Conservation (phyloP, 371 early-diverging fungal genomes). For the Apophysomyces variabilis region DNA sequence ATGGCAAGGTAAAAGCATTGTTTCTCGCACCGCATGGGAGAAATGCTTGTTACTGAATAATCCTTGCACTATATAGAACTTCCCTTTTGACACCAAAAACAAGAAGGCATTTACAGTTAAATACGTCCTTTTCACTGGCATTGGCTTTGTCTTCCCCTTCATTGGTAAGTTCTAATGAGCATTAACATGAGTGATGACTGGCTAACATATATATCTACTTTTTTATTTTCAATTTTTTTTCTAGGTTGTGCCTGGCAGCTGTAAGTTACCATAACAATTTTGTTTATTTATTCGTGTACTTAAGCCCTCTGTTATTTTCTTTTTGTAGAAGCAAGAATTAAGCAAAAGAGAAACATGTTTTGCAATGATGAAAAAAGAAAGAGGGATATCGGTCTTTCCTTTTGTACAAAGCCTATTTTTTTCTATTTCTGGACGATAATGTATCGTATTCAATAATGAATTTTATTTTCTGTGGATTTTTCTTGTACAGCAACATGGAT, state of each 20-base stretch:
- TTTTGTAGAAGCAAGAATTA: slow-evolving; percentile 3
- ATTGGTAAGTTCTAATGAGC: slow-evolving; percentile 30
- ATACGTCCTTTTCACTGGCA: slow-evolving; percentile 44
- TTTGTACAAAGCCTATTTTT: not conserved
- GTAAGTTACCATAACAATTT: slow-evolving; percentile 19
- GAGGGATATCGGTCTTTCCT: slow-evolving; percentile 1
- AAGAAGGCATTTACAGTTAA: slow-evolving; percentile 47
- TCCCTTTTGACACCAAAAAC: slow-evolving; percentile 59
- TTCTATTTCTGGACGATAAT: not conserved
- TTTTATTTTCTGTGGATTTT: not conserved
- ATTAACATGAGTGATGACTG: not conserved
- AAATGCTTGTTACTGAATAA: too few relatives aligned
- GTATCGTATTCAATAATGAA: not conserved
- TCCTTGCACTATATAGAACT: slow-evolving; percentile 31
- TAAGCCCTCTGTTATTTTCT: not conserved
- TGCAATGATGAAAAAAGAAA: not conserved
- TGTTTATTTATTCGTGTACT: not conserved
- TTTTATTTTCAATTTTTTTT: not conserved
- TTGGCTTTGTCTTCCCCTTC: slow-evolving; percentile 53
- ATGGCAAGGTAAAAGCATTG: slow-evolving; percentile 26
- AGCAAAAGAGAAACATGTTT: not conserved
- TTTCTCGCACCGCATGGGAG: too few relatives aligned
- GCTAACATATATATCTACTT: not conserved
- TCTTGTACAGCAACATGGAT: not conserved
- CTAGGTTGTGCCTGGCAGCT: slow-evolving; percentile 30